Evolutionary conservation across 768 basidiomycete genomes (phyloP).

Genomic region (Dioszegia hungarica): DNA sequence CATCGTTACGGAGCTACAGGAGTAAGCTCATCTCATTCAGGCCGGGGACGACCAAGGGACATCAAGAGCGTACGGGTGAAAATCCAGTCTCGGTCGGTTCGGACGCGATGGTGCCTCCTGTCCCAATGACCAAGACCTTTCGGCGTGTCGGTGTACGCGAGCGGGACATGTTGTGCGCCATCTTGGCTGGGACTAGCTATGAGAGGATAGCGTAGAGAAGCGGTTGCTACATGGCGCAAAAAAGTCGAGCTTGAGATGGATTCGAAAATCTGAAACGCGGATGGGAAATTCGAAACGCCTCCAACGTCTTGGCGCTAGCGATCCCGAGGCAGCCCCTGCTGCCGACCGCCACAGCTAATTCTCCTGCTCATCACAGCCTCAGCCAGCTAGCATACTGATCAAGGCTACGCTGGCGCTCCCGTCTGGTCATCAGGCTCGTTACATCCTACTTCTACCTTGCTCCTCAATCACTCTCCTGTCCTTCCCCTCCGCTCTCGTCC

Average conservation of each 20-base stretch:
- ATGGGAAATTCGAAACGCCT: conserved; percentile 7
- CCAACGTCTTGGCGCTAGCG: background rate
- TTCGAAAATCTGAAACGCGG: background rate
- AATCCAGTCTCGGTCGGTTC: conserved; percentile 33
- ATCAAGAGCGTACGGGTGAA: conserved; percentile 24
- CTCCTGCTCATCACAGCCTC: background rate
- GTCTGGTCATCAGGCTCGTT: too few relatives aligned
- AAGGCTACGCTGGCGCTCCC: too few relatives aligned
- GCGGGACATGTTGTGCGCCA: conserved; percentile 4
- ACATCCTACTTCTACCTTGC: too few relatives aligned
- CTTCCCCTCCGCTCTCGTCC: background rate
- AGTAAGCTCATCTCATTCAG: background rate
- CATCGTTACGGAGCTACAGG: conserved; percentile 32
- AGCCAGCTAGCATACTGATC: too few relatives aligned
- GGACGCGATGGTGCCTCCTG: conserved; percentile 43
- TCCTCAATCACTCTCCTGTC: background rate
- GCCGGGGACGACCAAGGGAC: background rate
- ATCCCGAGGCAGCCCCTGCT: too few relatives aligned
- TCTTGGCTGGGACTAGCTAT: background rate
- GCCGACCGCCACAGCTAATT: too few relatives aligned
- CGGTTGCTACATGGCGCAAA: too few relatives aligned
- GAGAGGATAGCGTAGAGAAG: too few relatives aligned
- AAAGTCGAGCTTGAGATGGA: background rate
- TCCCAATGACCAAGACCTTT: conserved; percentile 30
- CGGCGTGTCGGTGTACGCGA: background rate